Percentiles rank a stretch among this genome's conserved stretches.
Conservation (phyloP, 225 moss, liverwort and hornwort species). For the Physcomitrellopsis africana region DNA sequence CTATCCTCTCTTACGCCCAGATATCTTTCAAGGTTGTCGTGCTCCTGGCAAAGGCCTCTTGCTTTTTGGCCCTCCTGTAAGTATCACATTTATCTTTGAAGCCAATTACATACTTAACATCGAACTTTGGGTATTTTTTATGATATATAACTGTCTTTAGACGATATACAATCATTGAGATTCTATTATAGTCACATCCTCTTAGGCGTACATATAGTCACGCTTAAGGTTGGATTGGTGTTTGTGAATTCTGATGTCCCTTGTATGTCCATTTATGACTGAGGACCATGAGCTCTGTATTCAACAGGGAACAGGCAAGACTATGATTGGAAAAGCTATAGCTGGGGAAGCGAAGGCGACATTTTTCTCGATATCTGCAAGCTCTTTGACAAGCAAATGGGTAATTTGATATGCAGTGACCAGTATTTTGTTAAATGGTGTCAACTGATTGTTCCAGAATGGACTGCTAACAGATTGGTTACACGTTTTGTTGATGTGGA, state of each 20-base stretch:
- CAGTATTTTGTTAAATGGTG: not conserved
- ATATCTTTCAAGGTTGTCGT: slow-evolving; percentile 97
- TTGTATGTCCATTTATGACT: slow-evolving; percentile 23
- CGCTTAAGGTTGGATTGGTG: slow-evolving; percentile 20
- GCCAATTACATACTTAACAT: slow-evolving; percentile 16
- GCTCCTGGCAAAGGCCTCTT: slow-evolving; percentile 97
- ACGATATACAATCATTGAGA: not conserved
- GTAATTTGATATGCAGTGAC: slow-evolving; percentile 44
- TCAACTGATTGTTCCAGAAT: not conserved
- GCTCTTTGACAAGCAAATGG: slow-evolving; percentile 99
- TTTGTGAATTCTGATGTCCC: slow-evolving; percentile 10
- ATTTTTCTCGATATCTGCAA: slow-evolving; percentile 98
- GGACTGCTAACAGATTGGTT: slow-evolving; percentile 5
- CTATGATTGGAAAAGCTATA: slow-evolving; percentile 99
- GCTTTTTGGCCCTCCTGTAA: slow-evolving; percentile 96
- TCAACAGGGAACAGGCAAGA: slow-evolving; percentile 92
- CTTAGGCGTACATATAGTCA: not conserved
- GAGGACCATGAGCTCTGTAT: slow-evolving; percentile 23
- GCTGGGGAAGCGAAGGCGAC: slow-evolving; percentile 98
- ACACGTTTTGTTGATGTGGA: slow-evolving; percentile 16
- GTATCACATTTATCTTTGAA: slow-evolving; percentile 34
- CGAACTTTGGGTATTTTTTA: slow-evolving; percentile 2
- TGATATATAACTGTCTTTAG: not conserved
- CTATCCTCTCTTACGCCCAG: slow-evolving; percentile 96
- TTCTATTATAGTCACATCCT: slow-evolving; percentile 9